Conservation (phyloP, 31 red algal genomes). For the Asparagopsis taxiformis region DNA sequence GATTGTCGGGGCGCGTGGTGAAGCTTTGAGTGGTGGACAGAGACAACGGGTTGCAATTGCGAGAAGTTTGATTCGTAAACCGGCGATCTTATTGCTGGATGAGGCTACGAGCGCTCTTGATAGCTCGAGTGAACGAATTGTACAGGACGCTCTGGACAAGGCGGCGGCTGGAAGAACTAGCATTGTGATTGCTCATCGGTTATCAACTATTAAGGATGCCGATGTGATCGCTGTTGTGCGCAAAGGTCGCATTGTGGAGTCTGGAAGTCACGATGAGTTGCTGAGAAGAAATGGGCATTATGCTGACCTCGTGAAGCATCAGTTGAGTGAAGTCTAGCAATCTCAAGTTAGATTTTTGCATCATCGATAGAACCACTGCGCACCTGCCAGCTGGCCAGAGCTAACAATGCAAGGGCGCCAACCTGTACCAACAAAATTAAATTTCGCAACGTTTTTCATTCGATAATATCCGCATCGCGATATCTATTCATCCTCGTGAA, state of each 20-base stretch:
- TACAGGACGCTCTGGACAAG: slow-evolving; percentile 83
- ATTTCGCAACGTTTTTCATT: too few relatives aligned
- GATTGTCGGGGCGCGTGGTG: slow-evolving; percentile 85
- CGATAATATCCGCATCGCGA: too few relatives aligned
- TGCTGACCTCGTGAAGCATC: slow-evolving; percentile 62
- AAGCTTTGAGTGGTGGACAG: slow-evolving; percentile 86
- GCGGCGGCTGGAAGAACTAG: slow-evolving; percentile 74
- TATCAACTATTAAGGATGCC: slow-evolving; percentile 79
- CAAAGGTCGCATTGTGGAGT: slow-evolving; percentile 82
- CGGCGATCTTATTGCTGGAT: slow-evolving; percentile 79
- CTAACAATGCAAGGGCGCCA: too few relatives aligned
- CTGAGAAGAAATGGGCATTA: slow-evolving; percentile 63
- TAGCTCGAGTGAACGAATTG: slow-evolving; percentile 70
- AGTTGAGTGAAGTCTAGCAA: slow-evolving; percentile 50
- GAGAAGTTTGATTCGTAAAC: slow-evolving; percentile 71
- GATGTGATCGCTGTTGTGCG: slow-evolving; percentile 84
- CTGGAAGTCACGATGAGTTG: slow-evolving; percentile 77
- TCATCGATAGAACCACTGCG: too few relatives aligned
- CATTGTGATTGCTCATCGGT: slow-evolving; percentile 91
- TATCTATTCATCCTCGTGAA: too few relatives aligned
- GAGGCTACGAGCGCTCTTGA: slow-evolving; percentile 96
- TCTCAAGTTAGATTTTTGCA: neutral
- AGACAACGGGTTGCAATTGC: slow-evolving; percentile 95
- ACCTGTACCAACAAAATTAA: too few relatives aligned
- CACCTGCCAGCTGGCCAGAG: too few relatives aligned